Evolutionary conservation across 495 filamentous ascomycete species (phyloP), one percentile per base, ranked within the genome.

Genomic region (Cudoniella acicularis): DNA sequence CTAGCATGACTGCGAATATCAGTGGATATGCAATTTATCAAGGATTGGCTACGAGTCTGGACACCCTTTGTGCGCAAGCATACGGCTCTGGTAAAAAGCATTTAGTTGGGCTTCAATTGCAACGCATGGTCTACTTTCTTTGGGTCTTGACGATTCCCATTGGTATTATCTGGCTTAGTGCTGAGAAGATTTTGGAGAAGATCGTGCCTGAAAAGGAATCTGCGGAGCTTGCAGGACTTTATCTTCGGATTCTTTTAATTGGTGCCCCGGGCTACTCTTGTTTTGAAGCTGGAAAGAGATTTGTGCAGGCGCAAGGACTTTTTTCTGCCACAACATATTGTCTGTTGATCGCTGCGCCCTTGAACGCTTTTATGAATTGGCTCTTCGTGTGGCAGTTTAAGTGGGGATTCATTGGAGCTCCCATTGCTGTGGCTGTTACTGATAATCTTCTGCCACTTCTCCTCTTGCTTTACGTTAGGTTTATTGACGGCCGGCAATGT

Each of bases 371-470:
- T 11, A 66, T 88, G 69, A 87, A 88, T 67, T 91, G 82, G 73
- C 61, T 87, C 6, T 78, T 91, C 46, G 87, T 91, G 10, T 89
- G 84, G 85, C 77, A 72, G 40, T 79, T 96, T 54, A 74, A 80
- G 10, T 87, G 84, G 81, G 91, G 91, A 1, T 96, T 93, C 65
- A 69, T 88, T 49, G 92, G 92, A 42, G 91, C 92, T 2, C 91
- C 92, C 0, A 87, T 90, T 49, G 90, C 92, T 2, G 89, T 96
- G 22, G 84, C 83, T 20, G 83, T 95, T 43, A 92, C 88, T 0
- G 87, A 96, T 63, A 90, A 77, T 64, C 78, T 95, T n/a, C 82
- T 96, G 63, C 89, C 91, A 0, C 52, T 92, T 13, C 71, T 87
- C 25, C 77, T 96, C 10, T 81, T 92, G 50, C 68, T 87, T 24